Evolutionary conservation across 179 eudicot genomes (phyloP).

Genomic region (Spinacia oleracea): DNA sequence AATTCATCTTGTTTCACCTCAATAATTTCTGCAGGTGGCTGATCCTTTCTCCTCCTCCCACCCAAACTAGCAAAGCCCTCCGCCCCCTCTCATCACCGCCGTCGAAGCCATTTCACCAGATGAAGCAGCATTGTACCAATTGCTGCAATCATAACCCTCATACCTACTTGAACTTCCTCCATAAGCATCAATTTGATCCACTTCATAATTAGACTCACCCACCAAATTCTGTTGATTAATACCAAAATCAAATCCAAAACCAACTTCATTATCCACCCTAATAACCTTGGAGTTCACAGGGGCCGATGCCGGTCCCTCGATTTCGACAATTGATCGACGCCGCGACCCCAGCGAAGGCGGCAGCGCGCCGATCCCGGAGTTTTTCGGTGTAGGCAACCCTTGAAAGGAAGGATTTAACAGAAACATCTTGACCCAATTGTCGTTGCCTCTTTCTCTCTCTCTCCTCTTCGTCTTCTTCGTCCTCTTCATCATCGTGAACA

Average conservation of each 20-base stretch:
- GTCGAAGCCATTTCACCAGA: constrained; percentile 1
- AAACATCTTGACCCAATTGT: constrained; percentile 31
- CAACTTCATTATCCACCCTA: constrained; percentile 28
- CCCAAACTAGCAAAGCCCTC: constrained; percentile 43
- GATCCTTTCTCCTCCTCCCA: constrained; percentile 75
- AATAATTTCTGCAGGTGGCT: constrained; percentile 53
- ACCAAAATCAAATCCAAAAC: constrained; percentile 17
- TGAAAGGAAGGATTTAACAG: constrained; percentile 62
- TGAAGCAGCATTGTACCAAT: constrained; percentile 35
- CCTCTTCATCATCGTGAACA: constrained; percentile 18
- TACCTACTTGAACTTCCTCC: constrained; percentile 32
- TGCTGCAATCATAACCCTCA: constrained; percentile 33
- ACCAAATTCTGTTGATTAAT: constrained; percentile 18
- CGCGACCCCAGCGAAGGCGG: constrained; percentile 32
- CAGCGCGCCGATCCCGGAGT: constrained; percentile 47
- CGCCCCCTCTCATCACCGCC: constrained; percentile 7
- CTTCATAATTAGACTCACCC: constrained; percentile 29
- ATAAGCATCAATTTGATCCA: constrained; percentile 26
- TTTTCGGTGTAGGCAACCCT: constrained; percentile 71
- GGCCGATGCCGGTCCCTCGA: constrained; percentile 17
- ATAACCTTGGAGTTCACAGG: constrained; percentile 14
- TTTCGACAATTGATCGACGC: constrained; percentile 43
- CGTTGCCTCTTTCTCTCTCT: constrained; percentile 36
- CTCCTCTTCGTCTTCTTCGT: constrained; percentile 48
- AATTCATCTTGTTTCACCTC: constrained; percentile 96